Evolutionary conservation across 352 stramenopile genomes (phyloP), one percentile per base, ranked within the genome.

Genomic region (Thraustochytrium sp.): DNA sequence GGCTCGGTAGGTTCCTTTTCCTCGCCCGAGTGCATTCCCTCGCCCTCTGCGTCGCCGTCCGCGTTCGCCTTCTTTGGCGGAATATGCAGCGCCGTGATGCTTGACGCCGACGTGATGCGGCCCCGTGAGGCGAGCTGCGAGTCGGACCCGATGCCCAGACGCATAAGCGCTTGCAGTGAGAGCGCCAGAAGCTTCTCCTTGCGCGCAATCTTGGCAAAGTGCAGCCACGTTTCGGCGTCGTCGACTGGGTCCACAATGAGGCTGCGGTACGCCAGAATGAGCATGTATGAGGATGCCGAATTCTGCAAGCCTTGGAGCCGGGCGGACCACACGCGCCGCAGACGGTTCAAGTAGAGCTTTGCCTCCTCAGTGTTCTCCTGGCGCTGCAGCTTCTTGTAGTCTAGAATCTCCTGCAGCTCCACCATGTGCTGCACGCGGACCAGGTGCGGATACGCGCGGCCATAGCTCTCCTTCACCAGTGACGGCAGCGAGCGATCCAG

Each of bases 331-430:
- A 94, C 88, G 62, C 86, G 84, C 42, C 93, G 82, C 26, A 95
- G 86, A 16, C 90, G 42, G 38, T 80, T 80, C 11, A 80, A 9
- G 49, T 63, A 80, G 3, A 80, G 29, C 16, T 72, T 61, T 40
- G 51, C 68, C 51, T 80, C 68, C 51, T 80, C 68, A 0, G 8
- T 61, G 42, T 72, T 80, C 2, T 80, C 68, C 16, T 72, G 31
- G 38, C 87, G 85, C 85, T 94, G 86, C 23, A 93, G 85, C 73
- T 97, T 96, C 77, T 96, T 94, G 83, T 97, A 96, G 53, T 90
- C 91, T 44, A 98, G 94, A n/a, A 99, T 96, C 87, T 99, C 97
- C 86, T 99, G 95, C 85, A 99, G 87, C 85, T 99, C 96, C 49
- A 94, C 94, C 21, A 99, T 88, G 72, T 97, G 94, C 89, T 99